These are phyloP conservation scores for Rhodamnia rubescens DNA, from an alignment of 345 rosid species.

Conservation along the genomic window DNA sequence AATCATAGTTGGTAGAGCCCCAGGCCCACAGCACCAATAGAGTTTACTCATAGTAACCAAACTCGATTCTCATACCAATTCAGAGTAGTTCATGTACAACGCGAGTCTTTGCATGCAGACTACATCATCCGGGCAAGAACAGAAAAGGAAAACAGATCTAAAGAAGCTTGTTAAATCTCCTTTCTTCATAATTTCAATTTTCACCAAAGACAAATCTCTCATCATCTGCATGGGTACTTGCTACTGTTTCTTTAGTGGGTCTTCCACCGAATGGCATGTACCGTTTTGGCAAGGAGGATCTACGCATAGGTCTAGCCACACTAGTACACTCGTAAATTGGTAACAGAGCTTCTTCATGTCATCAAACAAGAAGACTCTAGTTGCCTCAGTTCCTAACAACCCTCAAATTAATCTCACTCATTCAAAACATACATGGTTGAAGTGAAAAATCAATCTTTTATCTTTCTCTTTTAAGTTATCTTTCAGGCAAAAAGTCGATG, in stretches of 20 bases:
- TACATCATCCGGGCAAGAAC: neutral
- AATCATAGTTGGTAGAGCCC: neutral
- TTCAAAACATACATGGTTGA: neutral
- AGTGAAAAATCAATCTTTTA: neutral
- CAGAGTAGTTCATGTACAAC: neutral
- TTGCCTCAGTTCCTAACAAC: neutral
- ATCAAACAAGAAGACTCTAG: neutral
- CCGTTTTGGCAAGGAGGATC: neutral
- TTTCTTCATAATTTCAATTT: neutral
- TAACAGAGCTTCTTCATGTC: neutral
- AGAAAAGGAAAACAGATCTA: neutral
- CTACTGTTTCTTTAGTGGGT: neutral
- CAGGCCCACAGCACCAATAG: neutral
- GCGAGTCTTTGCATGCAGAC: neutral
- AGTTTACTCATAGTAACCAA: neutral
- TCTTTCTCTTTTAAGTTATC: neutral
- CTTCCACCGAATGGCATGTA: neutral
- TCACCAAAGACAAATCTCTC: neutral
- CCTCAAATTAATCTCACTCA: neutral
- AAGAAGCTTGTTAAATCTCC: neutral
- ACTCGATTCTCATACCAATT: neutral
- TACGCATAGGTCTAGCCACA: neutral
- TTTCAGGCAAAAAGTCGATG: neutral
- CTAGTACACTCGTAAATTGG: neutral
- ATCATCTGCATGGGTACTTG: neutral